Base-by-base conservation (phyloP, 129 eudicot genomes). In the Ambrosia artemisiifolia region DNA sequence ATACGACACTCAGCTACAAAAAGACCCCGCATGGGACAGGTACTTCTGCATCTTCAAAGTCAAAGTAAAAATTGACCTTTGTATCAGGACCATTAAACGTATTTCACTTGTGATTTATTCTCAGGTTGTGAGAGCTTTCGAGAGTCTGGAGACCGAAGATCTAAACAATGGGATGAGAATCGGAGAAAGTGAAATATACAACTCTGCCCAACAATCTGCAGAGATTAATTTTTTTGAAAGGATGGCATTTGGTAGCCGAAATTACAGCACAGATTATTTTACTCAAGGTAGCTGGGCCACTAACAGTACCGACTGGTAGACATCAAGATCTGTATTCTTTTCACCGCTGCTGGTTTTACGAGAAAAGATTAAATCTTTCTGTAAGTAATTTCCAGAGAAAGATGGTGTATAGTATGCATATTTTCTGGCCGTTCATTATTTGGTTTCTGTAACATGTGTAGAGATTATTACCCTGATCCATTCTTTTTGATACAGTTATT, bases 1-100 rank as follows among this genome's bases (percentile, higher is more conserved):
- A 92, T 93, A 48, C 85, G 96, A 65, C 92, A 93, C 83, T 87
- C 91, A n/a, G 83, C 89, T 64, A 42, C 83, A 30, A 93, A 85
- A 69, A 86, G 98, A 78, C 98, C 98, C 0, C 76, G 80, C 72
- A 93, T 93, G 98, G 95, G 92, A 33, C 98, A 87, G 92, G 98
- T 90, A 83, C 59, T 11, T 70, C 34, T 49, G 4, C 12, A 11
- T 71, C 42, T 53, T 57, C 32, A 56, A 55, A 55, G 6, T 19
- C 13, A 49, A 63, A 40, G 17, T 75, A 44, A 67, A 7, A 40
- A 10, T 6, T 3, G 14, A 34, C 60, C 40, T 30, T 60, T n/a
- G 46, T n/a, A 7, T 36, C 28, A 1, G 35, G 9, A 50, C 18
- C 33, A 30, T 5, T 2, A 42, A 9, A 4, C 2, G 1, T 16